These are phyloP conservation scores for Pelargonium myrrhifolium DNA, from an alignment of 441 rosid species.

Conservation along the genomic window DNA sequence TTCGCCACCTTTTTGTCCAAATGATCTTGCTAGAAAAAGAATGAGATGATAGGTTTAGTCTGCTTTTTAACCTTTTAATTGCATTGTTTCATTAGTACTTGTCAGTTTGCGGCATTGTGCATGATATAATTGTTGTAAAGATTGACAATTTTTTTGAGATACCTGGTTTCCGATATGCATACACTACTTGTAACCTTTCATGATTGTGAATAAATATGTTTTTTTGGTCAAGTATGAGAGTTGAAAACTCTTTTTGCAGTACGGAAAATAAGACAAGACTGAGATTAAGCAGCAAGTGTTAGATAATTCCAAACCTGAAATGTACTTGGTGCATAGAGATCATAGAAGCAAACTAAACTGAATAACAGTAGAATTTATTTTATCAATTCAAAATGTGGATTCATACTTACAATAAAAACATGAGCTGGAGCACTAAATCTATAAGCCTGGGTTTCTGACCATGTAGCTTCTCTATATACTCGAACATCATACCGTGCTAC, in stretches of 20 bases:
- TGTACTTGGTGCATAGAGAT: background rate
- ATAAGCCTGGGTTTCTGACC: background rate
- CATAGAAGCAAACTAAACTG: background rate
- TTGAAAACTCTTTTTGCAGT: too few species aligned
- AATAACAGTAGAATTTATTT: background rate
- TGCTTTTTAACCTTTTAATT: background rate
- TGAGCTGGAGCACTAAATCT: background rate
- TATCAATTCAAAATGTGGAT: background rate
- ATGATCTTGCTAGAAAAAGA: too few species aligned
- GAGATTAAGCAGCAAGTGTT: too few species aligned
- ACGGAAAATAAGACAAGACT: too few species aligned
- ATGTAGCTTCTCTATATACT: conserved; percentile 3
- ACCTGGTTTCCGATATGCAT: background rate
- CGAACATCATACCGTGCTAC: background rate
- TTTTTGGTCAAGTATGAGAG: too few species aligned
- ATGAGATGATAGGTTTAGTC: background rate
- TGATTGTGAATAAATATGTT: too few species aligned
- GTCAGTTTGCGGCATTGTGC: too few species aligned
- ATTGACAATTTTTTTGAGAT: background rate
- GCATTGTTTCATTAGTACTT: background rate
- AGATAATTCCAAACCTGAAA: too few species aligned
- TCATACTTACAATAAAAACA: background rate
- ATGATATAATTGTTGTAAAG: too few species aligned
- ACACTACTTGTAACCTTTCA: background rate
- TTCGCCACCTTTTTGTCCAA: background rate